Evolutionary conservation across 2,329 filamentous ascomycete species (phyloP).

Genomic region (Claviceps lovelessii): DNA sequence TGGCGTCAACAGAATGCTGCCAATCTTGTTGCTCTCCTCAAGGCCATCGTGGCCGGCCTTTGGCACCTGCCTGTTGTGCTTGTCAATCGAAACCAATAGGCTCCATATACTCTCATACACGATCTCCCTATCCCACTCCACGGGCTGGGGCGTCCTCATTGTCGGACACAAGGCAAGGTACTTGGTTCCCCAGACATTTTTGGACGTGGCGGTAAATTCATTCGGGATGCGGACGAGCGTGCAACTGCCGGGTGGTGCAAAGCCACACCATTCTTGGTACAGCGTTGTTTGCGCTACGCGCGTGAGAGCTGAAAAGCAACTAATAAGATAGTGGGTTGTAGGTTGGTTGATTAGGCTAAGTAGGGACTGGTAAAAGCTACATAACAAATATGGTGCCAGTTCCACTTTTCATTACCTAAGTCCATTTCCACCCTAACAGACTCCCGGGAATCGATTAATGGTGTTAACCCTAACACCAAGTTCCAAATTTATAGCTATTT

Average conservation of each 20-base stretch:
- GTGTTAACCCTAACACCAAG: too few relatives aligned
- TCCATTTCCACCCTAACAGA: too few relatives aligned
- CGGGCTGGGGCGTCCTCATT: constrained; percentile 31
- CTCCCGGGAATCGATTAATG: too few relatives aligned
- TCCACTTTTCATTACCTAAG: too few relatives aligned
- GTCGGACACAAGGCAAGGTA: constrained; percentile 38
- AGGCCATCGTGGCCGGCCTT: constrained; percentile 1
- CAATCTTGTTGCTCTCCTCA: constrained; percentile 17
- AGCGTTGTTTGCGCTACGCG: constrained; percentile 27
- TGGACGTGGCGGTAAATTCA: constrained; percentile 17
- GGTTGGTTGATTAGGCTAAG: too few relatives aligned
- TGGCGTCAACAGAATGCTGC: constrained; percentile 35
- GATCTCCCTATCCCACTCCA: constrained; percentile 35
- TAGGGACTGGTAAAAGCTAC: too few relatives aligned
- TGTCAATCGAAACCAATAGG: constrained; percentile 32
- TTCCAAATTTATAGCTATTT: too few relatives aligned
- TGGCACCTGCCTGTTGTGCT: constrained; percentile 25
- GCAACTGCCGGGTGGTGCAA: constrained; percentile 35
- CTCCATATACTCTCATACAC: constrained; percentile 41
- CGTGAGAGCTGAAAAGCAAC: too few relatives aligned
- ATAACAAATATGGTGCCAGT: too few relatives aligned
- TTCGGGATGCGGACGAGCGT: constrained; percentile 31
- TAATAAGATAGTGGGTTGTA: too few relatives aligned
- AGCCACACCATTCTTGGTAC: constrained; percentile 34
- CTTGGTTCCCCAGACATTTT: constrained; percentile 26